Conservation (phyloP, 345 rosid species). For the Hypericum perforatum region DNA sequence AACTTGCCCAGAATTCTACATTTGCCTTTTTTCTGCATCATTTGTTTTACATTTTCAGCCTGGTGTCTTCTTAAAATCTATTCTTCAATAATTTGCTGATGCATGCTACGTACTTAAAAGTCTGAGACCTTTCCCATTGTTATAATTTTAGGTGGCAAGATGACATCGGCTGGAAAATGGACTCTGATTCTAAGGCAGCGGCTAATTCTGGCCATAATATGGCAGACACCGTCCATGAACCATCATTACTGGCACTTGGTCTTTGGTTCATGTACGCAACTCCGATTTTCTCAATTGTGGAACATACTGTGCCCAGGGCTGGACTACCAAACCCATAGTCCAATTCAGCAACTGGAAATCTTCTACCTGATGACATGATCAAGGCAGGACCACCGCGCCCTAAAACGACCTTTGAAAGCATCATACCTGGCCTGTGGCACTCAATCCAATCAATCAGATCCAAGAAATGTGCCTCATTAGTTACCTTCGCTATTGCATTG, state of each 20-base stretch:
- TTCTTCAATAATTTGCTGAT: no score
- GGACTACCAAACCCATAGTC: slow-evolving; percentile 78
- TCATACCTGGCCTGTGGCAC: slow-evolving; percentile 77
- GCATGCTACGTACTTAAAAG: not conserved
- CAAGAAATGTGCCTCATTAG: slow-evolving; percentile 53
- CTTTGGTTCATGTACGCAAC: slow-evolving; percentile 76
- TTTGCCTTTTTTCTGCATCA: no score
- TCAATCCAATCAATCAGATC: slow-evolving; percentile 83
- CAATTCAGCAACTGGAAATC: slow-evolving; percentile 62
- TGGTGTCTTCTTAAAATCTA: no score
- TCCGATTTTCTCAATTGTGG: slow-evolving; percentile 53
- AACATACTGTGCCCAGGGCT: slow-evolving; percentile 46
- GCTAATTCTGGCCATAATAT: slow-evolving; percentile 69
- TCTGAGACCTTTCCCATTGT: not conserved
- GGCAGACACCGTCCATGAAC: slow-evolving; percentile 73
- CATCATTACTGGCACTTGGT: slow-evolving; percentile 53
- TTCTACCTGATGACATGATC: slow-evolving; percentile 61
- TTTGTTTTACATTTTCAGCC: no score
- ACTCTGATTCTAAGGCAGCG: slow-evolving; percentile 57
- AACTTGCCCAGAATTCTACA: no score
- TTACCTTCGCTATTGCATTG: slow-evolving; percentile 40
- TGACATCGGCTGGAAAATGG: slow-evolving; percentile 65
- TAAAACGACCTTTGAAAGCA: slow-evolving; percentile 49
- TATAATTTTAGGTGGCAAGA: slow-evolving; percentile 37
- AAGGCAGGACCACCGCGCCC: slow-evolving; percentile 72